Base-by-base conservation (phyloP, 177 flowering plant species). In the Vitis hybrid region DNA sequence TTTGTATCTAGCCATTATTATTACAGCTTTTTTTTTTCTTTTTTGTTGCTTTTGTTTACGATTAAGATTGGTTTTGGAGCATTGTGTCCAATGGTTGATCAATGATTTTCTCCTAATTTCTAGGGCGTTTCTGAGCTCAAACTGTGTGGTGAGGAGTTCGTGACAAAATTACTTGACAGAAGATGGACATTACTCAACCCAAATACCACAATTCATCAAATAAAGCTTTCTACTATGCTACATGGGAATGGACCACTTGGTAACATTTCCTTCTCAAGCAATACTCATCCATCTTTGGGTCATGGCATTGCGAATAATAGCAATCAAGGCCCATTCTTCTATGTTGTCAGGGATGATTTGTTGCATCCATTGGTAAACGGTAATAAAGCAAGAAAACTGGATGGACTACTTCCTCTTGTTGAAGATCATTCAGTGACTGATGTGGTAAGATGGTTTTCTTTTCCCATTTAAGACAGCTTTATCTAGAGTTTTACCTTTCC, bases 291-390 rank as follows among this genome's bases (percentile, higher is more conserved):
- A 13, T 51, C 51, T 56, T 76, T 92, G 64, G 88, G 89, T 70
- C 81, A 78, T 50, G 67, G 61, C 15, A 49, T 84, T 78, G 49
- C 57, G 58, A 75, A 66, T 48, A 76, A 67, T 66, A 77, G 69
- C 55, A 68, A 66, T 30, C 65, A 67, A 65, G 70, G 70, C 17
- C 67, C 70, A 7, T 93, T 81, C 10, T 91, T 93, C 74, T 91
- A 84, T 75, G 75, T 89, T 62, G 86, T 87, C 64, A 84, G 98
- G 81, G 98, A 94, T 82, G 97, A 94, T 76, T 83, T 94, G 82
- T 71, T 91, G 81, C 99, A 95, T 75, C 98, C 96, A 1, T 78
- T 93, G 66, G 81, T 88, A 10, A 95, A 95, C 84, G 99, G 99
- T 65, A 95, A 95, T 79, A 95, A 91, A 74, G 94, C 91, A 12